Base-by-base conservation (phyloP, 139 green algal genomes). In the Chlamydomonas sp. region DNA sequence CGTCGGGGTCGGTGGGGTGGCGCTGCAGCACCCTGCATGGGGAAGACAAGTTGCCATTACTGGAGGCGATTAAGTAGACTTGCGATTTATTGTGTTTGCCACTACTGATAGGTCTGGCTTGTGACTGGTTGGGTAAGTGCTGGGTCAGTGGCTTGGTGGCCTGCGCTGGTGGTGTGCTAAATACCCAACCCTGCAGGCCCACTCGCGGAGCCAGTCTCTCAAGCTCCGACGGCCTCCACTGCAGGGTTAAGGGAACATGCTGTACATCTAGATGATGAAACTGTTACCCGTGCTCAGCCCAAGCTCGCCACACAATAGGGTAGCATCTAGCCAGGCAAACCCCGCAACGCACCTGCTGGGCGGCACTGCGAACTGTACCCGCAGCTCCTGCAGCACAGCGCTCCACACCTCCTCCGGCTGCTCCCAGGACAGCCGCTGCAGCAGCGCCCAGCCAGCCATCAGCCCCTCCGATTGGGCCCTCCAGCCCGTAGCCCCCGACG, bases 361-460 rank as follows among this genome's bases (percentile, higher is more conserved):
- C 49, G 84, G 88, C 31, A 5, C 61, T 3, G 86, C 66, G 62
- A 97, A 96, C 2, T 14, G 14, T 0, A 97, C 78, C 6, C 89
- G 68, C 57, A 97, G 90, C 2, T 84, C 63, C 58, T 83, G 7
- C 64, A 97, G 80, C 62, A 94, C 86, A 5, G 83, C 76, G 0
- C 88, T 83, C 95, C 95, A 97, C 77, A 97, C 96, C 0, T 71
- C 75, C 72, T 97, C 92, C 0, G 95, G 94, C 12, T 93, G 74
- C 58, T 83, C 60, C 75, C 85, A 91, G 0, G 95, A 97, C 3
- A 95, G 61, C 4, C 75, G 79, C 71, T 97, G 93, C 82, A 97
- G 88, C 84, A 94, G 71, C 8, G 78, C 82, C 88, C 91, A 95
- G 79, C 95, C 93, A 1, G 3, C 73, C 66, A 79, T 20, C 72